A percentile compares a stretch with the other conserved stretches of the same genome.
Evolutionary conservation across 208 protist genomes (phyloP).

Genomic region (Novymonas esmeraldas): DNA sequence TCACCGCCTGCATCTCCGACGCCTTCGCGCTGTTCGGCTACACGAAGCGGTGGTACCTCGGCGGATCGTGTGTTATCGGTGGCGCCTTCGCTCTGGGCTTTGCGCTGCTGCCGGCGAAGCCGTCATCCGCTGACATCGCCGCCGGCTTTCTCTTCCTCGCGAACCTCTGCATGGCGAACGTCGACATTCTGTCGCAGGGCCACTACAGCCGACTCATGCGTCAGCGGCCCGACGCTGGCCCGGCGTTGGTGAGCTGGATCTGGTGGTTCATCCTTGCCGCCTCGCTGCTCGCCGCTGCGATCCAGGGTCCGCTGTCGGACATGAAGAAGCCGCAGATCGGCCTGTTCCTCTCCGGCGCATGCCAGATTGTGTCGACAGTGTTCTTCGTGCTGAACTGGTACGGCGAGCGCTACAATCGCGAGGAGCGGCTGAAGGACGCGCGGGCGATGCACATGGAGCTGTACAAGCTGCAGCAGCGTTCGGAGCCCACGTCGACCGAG

Average conservation of each 20-base stretch:
- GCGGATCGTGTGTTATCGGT: conserved; percentile 44
- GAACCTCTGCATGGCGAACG: conserved; percentile 56
- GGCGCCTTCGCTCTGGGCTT: conserved; percentile 37
- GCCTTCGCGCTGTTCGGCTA: conserved; percentile 59
- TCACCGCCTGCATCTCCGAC: conserved; percentile 55
- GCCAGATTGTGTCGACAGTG: conserved; percentile 47
- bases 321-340: conserved; percentile 32
- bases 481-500: no score
- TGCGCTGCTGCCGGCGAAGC: conserved; percentile 42
- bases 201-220: conserved; percentile 71
- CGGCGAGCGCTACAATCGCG: conserved; percentile 53
- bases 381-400: conserved; percentile 72
- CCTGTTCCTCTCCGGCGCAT: conserved; percentile 44
- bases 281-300: conserved; percentile 34
- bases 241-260: conserved; percentile 56
- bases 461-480: no score
- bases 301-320: conserved; percentile 61
- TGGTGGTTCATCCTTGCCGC: no score
- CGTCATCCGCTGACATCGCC: conserved; percentile 31
- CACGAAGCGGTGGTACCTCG: conserved; percentile 72
- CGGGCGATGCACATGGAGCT: no score
- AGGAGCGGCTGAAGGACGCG: conserved; percentile 43
- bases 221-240: conserved; percentile 32
- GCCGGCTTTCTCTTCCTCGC: conserved; percentile 55
- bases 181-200: conserved; percentile 78